Base-by-base conservation (phyloP, 1,284 basidiomycete genomes). In the Ganoderma boninense region DNA sequence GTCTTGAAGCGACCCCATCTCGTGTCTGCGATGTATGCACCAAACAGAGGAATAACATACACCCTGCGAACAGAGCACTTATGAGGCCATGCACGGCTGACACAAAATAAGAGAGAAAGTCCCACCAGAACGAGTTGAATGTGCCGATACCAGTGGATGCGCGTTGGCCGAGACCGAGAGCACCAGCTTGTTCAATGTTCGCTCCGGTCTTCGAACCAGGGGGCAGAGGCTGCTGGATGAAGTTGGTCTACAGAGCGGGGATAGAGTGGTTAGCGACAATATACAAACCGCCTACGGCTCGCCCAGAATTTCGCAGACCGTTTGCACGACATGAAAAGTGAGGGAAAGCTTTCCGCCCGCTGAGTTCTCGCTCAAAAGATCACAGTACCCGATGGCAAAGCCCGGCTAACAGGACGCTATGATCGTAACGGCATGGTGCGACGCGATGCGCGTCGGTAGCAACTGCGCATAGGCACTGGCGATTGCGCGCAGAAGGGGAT, bases 1-100 rank as follows among this genome's bases (percentile, higher is more conserved):
- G 93, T 93, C 80, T 92, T 93, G 86, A 87, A 95, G 26, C 93
- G 88, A 54, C 93, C 93, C 85, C 87, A 90, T 65, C 88, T 86
- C 13, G 91, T 89, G 77, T 94, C 93, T n/a, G 93, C 91, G 57
- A 95, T 82, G 77, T 90, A 93, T 0, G 90, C 91, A n/a, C 91
- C 91, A 13, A 87, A 78, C 0, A 92, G 82, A 1, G 91, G 91
- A 23, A 86, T 86, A 56, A 90, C 77, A 71, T 89, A 91, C 59
- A 85, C 84, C 86, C 88, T 86, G 42, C 20, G 26, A 44, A 29
- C 7, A 2, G 18, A 56, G 6, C 23, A 2, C 32, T 54, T 52
- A 4, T 42, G 8, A 62, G 54, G 59, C 42, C 42, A 35, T 40
- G 46, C 38, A 29, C 35, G 11, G 63, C 16, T 49, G 63, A 10